A percentile compares a stretch with the other conserved stretches of the same genome.
These are phyloP conservation scores for Vicia faba DNA, from an alignment of 306 rosid species.

Conservation along the genomic window DNA sequence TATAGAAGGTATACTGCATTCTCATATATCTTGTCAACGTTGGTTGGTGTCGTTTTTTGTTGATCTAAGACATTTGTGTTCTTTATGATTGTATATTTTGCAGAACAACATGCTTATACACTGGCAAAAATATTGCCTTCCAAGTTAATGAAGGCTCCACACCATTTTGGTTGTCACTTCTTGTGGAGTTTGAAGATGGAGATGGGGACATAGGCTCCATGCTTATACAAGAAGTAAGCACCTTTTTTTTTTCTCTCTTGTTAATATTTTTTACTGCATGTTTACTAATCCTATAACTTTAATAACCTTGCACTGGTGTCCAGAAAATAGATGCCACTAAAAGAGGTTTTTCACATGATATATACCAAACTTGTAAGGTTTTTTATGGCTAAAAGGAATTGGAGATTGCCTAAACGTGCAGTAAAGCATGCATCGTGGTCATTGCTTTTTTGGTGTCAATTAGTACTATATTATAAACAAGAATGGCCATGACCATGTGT, in stretches of 20 bases:
- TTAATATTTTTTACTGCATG: constrained; percentile 10
- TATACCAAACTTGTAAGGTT: background rate
- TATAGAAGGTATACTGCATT: constrained; percentile 60
- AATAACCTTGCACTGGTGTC: background rate
- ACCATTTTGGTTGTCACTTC: constrained; percentile 75
- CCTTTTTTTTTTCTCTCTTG: constrained; percentile 17
- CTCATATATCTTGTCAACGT: background rate
- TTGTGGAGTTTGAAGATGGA: constrained; percentile 76
- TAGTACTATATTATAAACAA: background rate
- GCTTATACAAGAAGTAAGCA: constrained; percentile 69
- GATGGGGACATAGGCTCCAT: constrained; percentile 87
- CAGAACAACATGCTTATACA: constrained; percentile 79
- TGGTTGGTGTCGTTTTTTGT: background rate
- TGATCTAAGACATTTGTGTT: background rate
- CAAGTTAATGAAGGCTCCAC: constrained; percentile 93
- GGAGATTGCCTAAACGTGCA: constrained; percentile 38
- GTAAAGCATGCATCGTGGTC: constrained; percentile 20
- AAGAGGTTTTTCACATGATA: background rate
- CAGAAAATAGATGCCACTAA: background rate
- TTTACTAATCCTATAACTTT: no score
- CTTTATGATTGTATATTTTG: background rate
- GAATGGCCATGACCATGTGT: constrained; percentile 15
- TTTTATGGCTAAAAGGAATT: constrained; percentile 3
- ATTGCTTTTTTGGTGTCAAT: constrained; percentile 1
- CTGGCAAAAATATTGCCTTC: constrained; percentile 69